These are phyloP conservation scores for Leptographium galeiforme DNA, from an alignment of 2,329 filamentous ascomycete species.

Conservation along the genomic window DNA sequence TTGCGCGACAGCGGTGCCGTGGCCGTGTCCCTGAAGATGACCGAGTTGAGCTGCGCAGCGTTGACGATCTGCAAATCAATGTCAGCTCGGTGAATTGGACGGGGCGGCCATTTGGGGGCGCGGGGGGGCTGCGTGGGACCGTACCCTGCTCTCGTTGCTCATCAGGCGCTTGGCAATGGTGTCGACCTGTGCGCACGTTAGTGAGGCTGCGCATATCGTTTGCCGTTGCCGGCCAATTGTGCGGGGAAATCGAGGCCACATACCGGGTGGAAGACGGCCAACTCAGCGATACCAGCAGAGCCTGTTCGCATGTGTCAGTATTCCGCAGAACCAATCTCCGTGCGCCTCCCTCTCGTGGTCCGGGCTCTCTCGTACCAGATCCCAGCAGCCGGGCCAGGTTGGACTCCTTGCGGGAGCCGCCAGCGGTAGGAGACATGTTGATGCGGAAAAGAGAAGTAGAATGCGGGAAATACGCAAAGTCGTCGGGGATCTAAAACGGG, in stretches of 20 bases:
- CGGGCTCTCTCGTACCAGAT: constrained; percentile 51
- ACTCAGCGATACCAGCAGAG: constrained; percentile 82
- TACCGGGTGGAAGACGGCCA: constrained; percentile 87
- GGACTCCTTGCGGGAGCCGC: constrained; percentile 62
- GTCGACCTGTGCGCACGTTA: constrained; percentile 54
- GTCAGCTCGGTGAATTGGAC: neutral
- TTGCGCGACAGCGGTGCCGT: constrained; percentile 55
- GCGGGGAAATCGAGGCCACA: constrained; percentile 14
- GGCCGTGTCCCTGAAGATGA: constrained; percentile 90
- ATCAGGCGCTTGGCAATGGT: constrained; percentile 98
- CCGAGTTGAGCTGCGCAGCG: constrained; percentile 59
- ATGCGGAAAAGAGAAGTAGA: neutral
- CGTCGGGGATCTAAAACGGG: neutral
- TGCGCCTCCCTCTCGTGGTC: constrained; percentile 9
- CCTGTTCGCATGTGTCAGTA: constrained; percentile 36
- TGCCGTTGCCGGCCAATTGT: neutral
- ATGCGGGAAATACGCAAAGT: neutral
- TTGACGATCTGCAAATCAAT: constrained; percentile 34
- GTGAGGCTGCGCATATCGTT: neutral
- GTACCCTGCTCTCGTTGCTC: constrained; percentile 80
- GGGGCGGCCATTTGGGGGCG: neutral
- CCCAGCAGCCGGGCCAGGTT: constrained; percentile 77
- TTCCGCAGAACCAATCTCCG: constrained; percentile 57
- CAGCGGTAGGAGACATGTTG: constrained; percentile 46
- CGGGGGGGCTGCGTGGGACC: neutral